Percentiles rank a stretch among this genome's conserved stretches.
phyloP scores from a whole-genome alignment of 768 basidiomycete genomes.

The Boletus edulis region DNA sequence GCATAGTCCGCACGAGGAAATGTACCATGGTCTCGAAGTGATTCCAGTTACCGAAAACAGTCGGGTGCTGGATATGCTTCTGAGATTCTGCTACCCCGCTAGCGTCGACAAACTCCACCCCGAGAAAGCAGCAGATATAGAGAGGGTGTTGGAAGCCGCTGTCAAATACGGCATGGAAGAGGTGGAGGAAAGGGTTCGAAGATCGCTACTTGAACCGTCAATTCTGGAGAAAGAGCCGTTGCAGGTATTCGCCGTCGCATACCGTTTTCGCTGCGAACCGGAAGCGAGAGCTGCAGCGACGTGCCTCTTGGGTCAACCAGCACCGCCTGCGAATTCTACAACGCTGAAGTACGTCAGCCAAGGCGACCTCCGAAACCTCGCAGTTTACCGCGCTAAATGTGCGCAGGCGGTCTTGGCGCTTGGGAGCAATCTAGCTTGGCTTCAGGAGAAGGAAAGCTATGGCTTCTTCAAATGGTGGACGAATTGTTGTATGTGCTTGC shows the following conservation, averaged over 20 bases:
- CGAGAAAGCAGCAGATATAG: constrained; percentile 13
- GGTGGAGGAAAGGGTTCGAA: constrained; percentile 24
- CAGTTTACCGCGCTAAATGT: constrained; percentile 20
- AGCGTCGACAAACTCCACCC: constrained; percentile 24
- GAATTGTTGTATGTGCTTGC: constrained; percentile 22
- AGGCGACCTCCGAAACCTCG: constrained; percentile 13
- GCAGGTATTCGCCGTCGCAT: constrained; percentile 35
- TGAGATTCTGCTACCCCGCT: constrained; percentile 37
- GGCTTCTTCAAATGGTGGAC: constrained; percentile 30
- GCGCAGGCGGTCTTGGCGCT: constrained; percentile 17
- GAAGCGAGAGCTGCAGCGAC: constrained; percentile 33
- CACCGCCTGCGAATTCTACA: not conserved
- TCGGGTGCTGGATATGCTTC: constrained; percentile 26
- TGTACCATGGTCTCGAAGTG: constrained; percentile 14
- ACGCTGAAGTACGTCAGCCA: constrained; percentile 4
- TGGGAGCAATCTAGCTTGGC: constrained; percentile 21
- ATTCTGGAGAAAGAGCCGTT: constrained; percentile 29
- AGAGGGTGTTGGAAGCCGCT: constrained; percentile 27
- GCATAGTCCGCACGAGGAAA: constrained; percentile 12
- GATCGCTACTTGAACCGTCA: constrained; percentile 22
- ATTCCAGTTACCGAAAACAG: constrained; percentile 32
- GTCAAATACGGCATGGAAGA: constrained; percentile 32
- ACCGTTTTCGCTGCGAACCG: constrained; percentile 24
- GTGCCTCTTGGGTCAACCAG: constrained; percentile 22
- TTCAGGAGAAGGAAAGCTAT: constrained; percentile 22